Evolutionary conservation across 495 filamentous ascomycete genomes (phyloP), one percentile per base, ranked within the genome.

Genomic region (Penicillium waksmanii): DNA sequence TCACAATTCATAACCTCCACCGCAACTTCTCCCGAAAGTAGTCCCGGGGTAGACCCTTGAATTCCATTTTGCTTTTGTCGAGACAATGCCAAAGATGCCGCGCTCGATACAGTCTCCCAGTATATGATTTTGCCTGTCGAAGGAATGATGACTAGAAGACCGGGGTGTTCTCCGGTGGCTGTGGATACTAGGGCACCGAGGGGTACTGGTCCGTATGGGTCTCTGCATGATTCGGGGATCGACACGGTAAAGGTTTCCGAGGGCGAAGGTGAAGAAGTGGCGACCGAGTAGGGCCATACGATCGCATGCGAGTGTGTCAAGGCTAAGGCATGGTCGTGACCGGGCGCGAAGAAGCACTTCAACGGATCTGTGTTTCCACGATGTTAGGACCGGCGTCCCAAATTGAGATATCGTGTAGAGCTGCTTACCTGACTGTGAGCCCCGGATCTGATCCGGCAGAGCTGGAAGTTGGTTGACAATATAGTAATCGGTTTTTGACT

Each of bases 91-190:
- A 92, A 72, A 6, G 88, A 88, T 25, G 90, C 85, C 25, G 91
- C 92, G 72, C 85, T 89, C 18, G 93, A 89, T 49, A 98, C 87
- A 25, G 90, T 92, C 69, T 98, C 96, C 94, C 93, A 99, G 73
- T 93, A 99, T 36, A 88, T 85, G 48, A 98, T 84, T 69, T 87
- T 94, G 31, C 95, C 95, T 35, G 81, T 92, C 17, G 82, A 82
- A 2, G 93, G 92, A 74, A 91, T 88, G 11, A 99, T 79, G 12
- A 97, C 78, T 18, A 98, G 84, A 12, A 98, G 77, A 3, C 93
- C 95, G 3, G 94, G 90, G 44, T 92, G 89, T 15, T 84, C 81
- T 21, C 86, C 86, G 23, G 88, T 84, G 13, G 86, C 85, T 36
- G 88, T 89, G 1, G 90, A 86, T 11, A 97, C 85, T 17, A 99